Base-by-base conservation (phyloP, 2,329 filamentous ascomycete genomes). In the Ceratocystiopsis minuta region DNA sequence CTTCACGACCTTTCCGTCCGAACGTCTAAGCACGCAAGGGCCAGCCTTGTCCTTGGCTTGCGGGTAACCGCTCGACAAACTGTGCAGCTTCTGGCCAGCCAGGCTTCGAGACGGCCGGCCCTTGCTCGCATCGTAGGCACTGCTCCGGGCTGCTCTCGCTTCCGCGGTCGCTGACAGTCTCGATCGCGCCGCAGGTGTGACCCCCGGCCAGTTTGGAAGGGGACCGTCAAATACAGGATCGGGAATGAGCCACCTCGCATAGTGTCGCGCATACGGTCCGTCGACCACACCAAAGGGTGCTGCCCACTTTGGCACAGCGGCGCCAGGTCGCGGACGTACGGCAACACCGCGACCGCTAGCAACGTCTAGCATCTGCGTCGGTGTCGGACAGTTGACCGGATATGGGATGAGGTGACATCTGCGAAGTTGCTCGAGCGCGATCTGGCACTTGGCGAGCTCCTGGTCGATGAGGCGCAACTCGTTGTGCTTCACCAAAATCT, bases 381-480 rank as follows among this genome's bases (percentile, higher is more conserved):
- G 78, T 10, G 75, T 75, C 35, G 75, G 72, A 48, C 73, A 68
- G 48, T 74, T 73, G 48, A 78, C 74, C 31, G 88, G 87, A 57
- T 86, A 96, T 5, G 88, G 88, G 51, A 94, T 88, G 50, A 96
- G 68, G 55, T 90, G 79, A 61, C 87, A 95, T 46, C 90, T 78
- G 52, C 90, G 81, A 48, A 98, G 67, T 62, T 96, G 90, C 62
- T 98, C 90, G 51, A 96, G 69, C 12, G 87, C 85, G 49, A 87
- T 67, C 63, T 96, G 87, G 55, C 87, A 95, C 64, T 95, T 96
- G 49, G 85, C 88, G 49, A 96, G 71, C 63, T 96, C 90, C 61
- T 94, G 86, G 56, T 96, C 85, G 58, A 96, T 94, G 51, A 94
- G 68, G 44, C 87, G 83, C 45, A 96, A 64, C 64, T 98, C 90